Evolutionary conservation across 306 rosid genomes (phyloP).

Genomic region (Cicer bijugum): DNA sequence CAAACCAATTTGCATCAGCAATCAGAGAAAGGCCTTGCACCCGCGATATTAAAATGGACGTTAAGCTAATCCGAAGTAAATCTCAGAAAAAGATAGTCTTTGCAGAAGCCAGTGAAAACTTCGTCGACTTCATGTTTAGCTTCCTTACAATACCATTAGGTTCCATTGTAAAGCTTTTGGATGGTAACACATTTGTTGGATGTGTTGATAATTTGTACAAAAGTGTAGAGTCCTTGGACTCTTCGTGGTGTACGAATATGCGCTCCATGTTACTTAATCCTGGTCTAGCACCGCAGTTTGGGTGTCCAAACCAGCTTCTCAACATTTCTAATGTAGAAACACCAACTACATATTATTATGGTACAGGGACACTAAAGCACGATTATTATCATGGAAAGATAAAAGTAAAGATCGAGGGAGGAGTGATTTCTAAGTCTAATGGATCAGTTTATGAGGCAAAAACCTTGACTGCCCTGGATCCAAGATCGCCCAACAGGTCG

Average conservation of each 20-base stretch:
- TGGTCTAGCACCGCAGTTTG: conserved; percentile 29
- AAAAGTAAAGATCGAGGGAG: neutral
- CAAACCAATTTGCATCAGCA: conserved; percentile 27
- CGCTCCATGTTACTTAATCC: conserved; percentile 38
- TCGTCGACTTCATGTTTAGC: conserved; percentile 44
- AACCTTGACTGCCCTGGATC: neutral
- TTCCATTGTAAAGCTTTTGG: conserved; percentile 35
- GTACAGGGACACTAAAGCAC: neutral
- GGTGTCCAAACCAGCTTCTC: conserved; percentile 36
- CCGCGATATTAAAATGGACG: conserved; percentile 33
- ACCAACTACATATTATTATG: conserved; percentile 17
- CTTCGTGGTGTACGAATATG: conserved; percentile 36
- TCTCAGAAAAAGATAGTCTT: conserved; percentile 35
- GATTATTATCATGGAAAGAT: rapidly evolving
- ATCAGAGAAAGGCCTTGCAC: conserved; percentile 28
- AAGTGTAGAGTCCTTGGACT: conserved; percentile 39
- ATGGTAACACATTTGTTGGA: conserved; percentile 39
- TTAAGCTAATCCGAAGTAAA: conserved; percentile 38
- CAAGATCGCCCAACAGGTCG: conserved; percentile 20
- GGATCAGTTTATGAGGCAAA: neutral
- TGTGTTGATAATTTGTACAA: conserved; percentile 44
- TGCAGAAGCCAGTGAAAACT: conserved; percentile 39
- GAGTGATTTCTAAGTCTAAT: neutral
- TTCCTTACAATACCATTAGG: conserved; percentile 44
- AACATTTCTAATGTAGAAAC: conserved; percentile 13